These are phyloP conservation scores for Aspergillus clavatus DNA, from an alignment of 2,329 filamentous ascomycete genomes.

Conservation along the genomic window DNA sequence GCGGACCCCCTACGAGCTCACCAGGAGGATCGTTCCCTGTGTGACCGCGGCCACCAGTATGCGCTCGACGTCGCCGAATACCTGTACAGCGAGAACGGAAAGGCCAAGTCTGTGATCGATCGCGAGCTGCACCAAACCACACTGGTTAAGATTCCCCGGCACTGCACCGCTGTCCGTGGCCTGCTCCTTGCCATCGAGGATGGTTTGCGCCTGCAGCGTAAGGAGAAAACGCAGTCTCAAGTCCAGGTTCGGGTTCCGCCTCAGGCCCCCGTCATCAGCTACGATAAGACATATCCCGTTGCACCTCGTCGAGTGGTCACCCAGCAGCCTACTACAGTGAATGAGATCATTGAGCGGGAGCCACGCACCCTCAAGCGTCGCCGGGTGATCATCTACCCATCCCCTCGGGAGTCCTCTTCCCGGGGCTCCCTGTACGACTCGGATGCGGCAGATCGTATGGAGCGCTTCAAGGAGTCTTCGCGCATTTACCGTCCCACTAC, in stretches of 20 bases:
- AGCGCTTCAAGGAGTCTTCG: conserved; percentile 28
- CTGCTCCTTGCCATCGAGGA: conserved; percentile 42
- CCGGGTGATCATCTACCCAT: conserved; percentile 34
- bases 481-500: conserved; percentile 27
- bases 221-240: conserved; percentile 7
- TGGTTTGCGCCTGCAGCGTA: conserved; percentile 31
- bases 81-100: conserved; percentile 33
- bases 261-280: conserved; percentile 25
- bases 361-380: conserved; percentile 22
- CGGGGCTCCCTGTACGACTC: conserved; percentile 34
- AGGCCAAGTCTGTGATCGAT: conserved; percentile 41
- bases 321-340: conserved; percentile 12
- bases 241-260: conserved; percentile 3
- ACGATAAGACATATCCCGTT: conserved; percentile 31
- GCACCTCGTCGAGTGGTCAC: conserved; percentile 21
- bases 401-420: conserved; percentile 29
- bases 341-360: conserved; percentile 28
- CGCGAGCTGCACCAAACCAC: conserved; percentile 34
- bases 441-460: conserved; percentile 31
- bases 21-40: conserved; percentile 25
- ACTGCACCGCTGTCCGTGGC: conserved; percentile 30
- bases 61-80: conserved; percentile 34
- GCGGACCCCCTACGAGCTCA: conserved; percentile 24
- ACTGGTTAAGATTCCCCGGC: conserved; percentile 40
- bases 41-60: conserved; percentile 31